Evolutionary conservation across 768 basidiomycete species (phyloP).

Genomic region (Floccularia luteovirens): DNA sequence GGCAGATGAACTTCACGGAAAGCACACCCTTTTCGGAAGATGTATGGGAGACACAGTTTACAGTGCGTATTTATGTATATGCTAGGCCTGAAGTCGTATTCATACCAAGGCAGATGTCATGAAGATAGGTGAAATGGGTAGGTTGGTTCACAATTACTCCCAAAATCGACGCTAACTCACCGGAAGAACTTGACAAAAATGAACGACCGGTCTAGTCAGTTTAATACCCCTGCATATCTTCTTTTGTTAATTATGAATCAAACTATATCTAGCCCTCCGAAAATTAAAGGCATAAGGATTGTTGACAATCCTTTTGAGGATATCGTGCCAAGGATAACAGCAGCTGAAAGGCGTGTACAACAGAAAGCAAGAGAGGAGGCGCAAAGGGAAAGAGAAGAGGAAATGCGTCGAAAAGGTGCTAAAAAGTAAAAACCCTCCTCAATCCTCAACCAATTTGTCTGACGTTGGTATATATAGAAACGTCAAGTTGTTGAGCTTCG

Average conservation of each 20-base stretch:
- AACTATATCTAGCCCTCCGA: slow-evolving; percentile 62
- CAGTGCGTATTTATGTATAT: slow-evolving; percentile 42
- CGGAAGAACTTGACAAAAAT: slow-evolving; percentile 60
- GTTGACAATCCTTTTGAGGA: slow-evolving; percentile 93
- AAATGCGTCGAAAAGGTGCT: slow-evolving; percentile 60
- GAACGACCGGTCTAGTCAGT: slow-evolving; percentile 79
- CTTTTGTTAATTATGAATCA: slow-evolving; percentile 1
- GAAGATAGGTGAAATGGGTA: slow-evolving; percentile 89
- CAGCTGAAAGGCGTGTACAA: slow-evolving; percentile 83
- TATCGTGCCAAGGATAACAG: slow-evolving; percentile 94
- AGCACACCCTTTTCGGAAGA: slow-evolving; percentile 93
- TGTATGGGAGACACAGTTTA: slow-evolving; percentile 83
- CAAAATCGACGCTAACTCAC: neutral
- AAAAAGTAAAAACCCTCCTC: slow-evolving; percentile 62
- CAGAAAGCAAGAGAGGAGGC: slow-evolving; percentile 72
- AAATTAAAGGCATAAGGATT: slow-evolving; percentile 79
- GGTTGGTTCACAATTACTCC: slow-evolving; percentile 12
- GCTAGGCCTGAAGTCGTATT: neutral
- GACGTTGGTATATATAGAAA: slow-evolving; percentile 47
- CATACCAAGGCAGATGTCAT: slow-evolving; percentile 56
- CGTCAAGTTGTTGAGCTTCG: slow-evolving; percentile 85
- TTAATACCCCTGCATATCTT: neutral
- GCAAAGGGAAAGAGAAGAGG: slow-evolving; percentile 74
- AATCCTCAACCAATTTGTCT: neutral
- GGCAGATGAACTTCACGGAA: slow-evolving; percentile 89